phyloP scores from a whole-genome alignment of 257 asterid species.

The Linaria vulgaris region DNA sequence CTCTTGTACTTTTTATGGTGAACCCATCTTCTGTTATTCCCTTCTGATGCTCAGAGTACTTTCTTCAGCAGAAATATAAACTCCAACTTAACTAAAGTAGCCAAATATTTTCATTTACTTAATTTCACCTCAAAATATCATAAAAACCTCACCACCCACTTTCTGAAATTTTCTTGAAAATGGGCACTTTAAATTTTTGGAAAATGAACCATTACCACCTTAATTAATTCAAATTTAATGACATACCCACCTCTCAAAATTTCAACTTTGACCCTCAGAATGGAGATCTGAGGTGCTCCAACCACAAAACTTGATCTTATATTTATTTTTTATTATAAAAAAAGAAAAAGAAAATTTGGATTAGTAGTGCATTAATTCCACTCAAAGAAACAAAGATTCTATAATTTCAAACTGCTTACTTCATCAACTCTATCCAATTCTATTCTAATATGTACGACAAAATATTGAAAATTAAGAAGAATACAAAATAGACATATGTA shows the following conservation, averaged over 20 bases:
- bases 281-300: conserved; percentile 7
- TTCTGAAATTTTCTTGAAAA: conserved; percentile 30
- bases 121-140: conserved; percentile 20
- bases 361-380: conserved; percentile 25
- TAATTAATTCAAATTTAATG: conserved; percentile 18
- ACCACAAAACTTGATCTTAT: conserved; percentile 5
- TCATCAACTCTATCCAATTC: conserved; percentile 1
- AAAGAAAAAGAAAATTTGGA: too few relatives aligned
- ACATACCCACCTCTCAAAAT: conserved; percentile 22
- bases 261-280: conserved; percentile 18
- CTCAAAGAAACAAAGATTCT: conserved; percentile 16
- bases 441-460: conserved; percentile 14
- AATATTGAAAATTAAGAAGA: conserved; percentile 8
- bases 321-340: background rate
- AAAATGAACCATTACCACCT: background rate
- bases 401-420: conserved; percentile 23
- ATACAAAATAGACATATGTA: conserved; percentile 23
- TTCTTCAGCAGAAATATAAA: background rate
- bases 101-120: background rate
- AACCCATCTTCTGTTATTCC: too few relatives aligned
- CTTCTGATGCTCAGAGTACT: too few relatives aligned
- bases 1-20: too few relatives aligned
- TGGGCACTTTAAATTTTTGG: conserved; percentile 15
- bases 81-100: background rate
- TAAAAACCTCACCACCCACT: conserved; percentile 24